Evolutionary conservation across 2,329 filamentous ascomycete species (phyloP), one percentile per base, ranked within the genome.

Genomic region (Phyllosticta citrichinensis): DNA sequence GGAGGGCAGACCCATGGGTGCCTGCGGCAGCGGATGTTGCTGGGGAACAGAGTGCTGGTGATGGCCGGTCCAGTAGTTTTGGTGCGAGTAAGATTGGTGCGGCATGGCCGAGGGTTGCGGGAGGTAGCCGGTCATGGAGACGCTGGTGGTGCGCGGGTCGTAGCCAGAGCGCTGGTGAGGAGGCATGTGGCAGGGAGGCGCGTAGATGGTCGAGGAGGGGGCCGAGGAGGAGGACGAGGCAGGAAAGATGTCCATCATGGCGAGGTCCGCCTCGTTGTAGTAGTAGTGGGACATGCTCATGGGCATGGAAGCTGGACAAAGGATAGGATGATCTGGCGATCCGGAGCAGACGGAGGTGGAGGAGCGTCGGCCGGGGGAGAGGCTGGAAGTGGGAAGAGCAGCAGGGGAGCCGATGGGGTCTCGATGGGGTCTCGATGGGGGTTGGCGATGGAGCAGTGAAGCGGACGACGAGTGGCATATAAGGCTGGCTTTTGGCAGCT

Each of bases 201-300:
- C 60, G 60, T 62, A 62, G 22, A 62, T 57, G 55, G 55, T 56
- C 17, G 60, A 58, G 1, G 53, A 55, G 12, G 35, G 17, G 4
- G 40, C 6, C 3, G 71, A 72, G 55, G 72, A 68, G 35, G 73
- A 73, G 62, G 68, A 66, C 64, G 68, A 72, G 52, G 70, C 68
- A 57, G 72, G 71, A 62, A 72, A 74, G 25, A 74, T 66, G 57
- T 72, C 67, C 66, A 74, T 66, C 58, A 73, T 66, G 52, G 68
- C 71, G 66, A 74, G 68, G 54, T 74, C 72, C 62, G 71, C 69
- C 53, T 74, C 72, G 51, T 54, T 54, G 55, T 62, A 62, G 35
- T 62, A 62, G 54, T 27, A 55, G 60, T 33, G 54, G 60, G 60
- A 62, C 60, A 62, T 62, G 58, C 60, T 62, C 25, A 52, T 51